phyloP scores from a whole-genome alignment of 2,329 filamentous ascomycete species.

The Alternaria sp. region DNA sequence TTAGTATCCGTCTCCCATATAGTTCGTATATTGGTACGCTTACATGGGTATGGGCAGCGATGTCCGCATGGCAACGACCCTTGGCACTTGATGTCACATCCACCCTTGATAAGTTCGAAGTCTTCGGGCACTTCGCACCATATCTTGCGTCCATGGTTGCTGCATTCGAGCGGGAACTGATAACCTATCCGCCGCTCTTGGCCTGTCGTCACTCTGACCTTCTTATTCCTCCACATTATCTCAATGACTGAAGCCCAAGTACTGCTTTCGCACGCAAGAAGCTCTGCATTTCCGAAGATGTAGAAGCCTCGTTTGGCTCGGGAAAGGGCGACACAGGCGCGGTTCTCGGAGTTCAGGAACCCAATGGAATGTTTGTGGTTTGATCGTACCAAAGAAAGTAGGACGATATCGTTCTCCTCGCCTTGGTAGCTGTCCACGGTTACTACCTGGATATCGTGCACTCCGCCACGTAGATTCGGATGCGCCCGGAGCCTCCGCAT shows the following conservation, averaged over 20 bases:
- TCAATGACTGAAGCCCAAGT: constrained; percentile 63
- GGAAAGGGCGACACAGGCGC: constrained; percentile 70
- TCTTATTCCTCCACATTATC: constrained; percentile 56
- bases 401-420: constrained; percentile 87
- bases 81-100: constrained; percentile 39
- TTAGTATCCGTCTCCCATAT: neutral
- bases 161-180: constrained; percentile 71
- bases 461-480: constrained; percentile 49
- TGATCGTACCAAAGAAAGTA: constrained; percentile 83
- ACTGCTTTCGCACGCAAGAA: constrained; percentile 56
- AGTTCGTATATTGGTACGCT: constrained; percentile 10
- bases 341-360: constrained; percentile 74
- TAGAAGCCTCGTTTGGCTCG: constrained; percentile 83
- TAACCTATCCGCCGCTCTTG: constrained; percentile 54
- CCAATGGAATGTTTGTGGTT: constrained; percentile 69
- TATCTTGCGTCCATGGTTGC: constrained; percentile 63
- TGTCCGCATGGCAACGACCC: constrained; percentile 47
- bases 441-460: constrained; percentile 65
- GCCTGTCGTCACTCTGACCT: constrained; percentile 37
- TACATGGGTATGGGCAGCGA: constrained; percentile 44
- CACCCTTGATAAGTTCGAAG: constrained; percentile 43
- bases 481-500: constrained; percentile 58
- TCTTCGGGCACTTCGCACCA: constrained; percentile 56
- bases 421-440: constrained; percentile 87
- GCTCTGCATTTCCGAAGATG: constrained; percentile 79